A percentile compares a stretch with the other conserved stretches of the same genome.
Conservation (phyloP, 192 early-diverging fungal species). For the Coemansia aciculifera region DNA sequence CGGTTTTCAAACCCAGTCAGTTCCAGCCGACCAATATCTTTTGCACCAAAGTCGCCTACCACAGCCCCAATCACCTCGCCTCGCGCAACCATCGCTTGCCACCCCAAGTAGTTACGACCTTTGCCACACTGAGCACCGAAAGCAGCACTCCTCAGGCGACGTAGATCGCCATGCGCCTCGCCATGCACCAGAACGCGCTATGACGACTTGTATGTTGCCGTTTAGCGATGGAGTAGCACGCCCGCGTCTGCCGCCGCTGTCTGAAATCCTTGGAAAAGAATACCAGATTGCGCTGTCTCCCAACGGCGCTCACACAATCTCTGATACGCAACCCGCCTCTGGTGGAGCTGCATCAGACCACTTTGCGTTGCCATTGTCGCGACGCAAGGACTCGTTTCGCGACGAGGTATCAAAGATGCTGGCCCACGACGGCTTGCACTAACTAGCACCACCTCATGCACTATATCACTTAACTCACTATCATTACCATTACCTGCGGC, state of each 20-base stretch:
- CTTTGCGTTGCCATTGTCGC: not conserved
- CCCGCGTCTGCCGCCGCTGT: conserved; percentile 45
- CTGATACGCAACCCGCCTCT: not conserved
- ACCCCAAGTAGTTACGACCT: conserved; percentile 3
- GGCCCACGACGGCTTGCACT: conserved; percentile 16
- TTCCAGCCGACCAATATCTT: not conserved
- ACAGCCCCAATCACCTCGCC: not conserved
- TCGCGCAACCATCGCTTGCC: conserved; percentile 1
- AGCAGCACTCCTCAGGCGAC: not conserved
- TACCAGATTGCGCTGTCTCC: conserved; percentile 37
- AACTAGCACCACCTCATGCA: conserved; percentile 8
- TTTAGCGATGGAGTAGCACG: conserved; percentile 43
- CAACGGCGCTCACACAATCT: not conserved
- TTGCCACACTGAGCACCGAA: not conserved
- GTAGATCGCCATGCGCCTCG: not conserved
- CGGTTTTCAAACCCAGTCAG: conserved; percentile 12
- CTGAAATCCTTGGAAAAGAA: conserved; percentile 48
- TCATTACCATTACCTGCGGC: not conserved
- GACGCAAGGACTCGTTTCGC: conserved; percentile 22
- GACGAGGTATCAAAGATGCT: conserved; percentile 21
- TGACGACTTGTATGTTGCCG: conserved; percentile 18
- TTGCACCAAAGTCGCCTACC: not conserved
- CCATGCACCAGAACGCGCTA: conserved; percentile 11
- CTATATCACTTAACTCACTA: not conserved
- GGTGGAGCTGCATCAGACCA: not conserved